Base-by-base conservation (phyloP, 305 asterid genomes). In the Coffea humblotiana region DNA sequence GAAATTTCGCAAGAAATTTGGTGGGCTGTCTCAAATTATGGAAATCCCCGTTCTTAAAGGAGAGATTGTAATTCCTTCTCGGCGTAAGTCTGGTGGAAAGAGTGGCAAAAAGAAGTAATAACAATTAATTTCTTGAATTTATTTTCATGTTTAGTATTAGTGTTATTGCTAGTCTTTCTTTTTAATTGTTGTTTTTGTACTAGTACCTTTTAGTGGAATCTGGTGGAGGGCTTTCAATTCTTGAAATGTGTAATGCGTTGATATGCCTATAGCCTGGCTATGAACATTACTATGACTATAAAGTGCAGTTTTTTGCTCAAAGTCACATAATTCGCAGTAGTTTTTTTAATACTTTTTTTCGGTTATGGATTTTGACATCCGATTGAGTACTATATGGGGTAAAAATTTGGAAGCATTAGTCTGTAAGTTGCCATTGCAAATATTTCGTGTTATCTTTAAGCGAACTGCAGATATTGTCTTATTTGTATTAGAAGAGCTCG, bases 1-100 rank as follows among this genome's bases (percentile, higher is more conserved):
- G 79, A 95, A 95, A 60, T 95, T 93, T 83, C 85, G 99, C 13
- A 92, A 93, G 94, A 93, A 87, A 76, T 95, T 67, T 72, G 81
- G 89, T 75, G 98, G 93, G 21, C 87, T 95, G 71, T 73, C 89
- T 8, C 64, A 79, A 47, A 65, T 92, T 74, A 93, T 95, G 99
- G 96, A 92, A 77, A 91, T 95, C 76, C 99, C 99, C 23, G 87
- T 82, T 32, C 98, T 95, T 71, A 93, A 95, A 83, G 99, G 99
- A 81, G 99, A 95, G 89, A 89, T 95, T 86, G 64, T 94, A 35
- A 81, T 94, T 72, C 98, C 98, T 81, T 92, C 98, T 25, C 91
- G 72, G 96, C 87, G 77, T 58, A 94, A 92, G 78, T 79, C 91
- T 56, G 91, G 72, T 27, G 76, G 82, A 16, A 92, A 92, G 49